These are phyloP conservation scores for Fraxinus xanthoxyloides DNA, from an alignment of 305 asterid genomes.

Conservation along the genomic window DNA sequence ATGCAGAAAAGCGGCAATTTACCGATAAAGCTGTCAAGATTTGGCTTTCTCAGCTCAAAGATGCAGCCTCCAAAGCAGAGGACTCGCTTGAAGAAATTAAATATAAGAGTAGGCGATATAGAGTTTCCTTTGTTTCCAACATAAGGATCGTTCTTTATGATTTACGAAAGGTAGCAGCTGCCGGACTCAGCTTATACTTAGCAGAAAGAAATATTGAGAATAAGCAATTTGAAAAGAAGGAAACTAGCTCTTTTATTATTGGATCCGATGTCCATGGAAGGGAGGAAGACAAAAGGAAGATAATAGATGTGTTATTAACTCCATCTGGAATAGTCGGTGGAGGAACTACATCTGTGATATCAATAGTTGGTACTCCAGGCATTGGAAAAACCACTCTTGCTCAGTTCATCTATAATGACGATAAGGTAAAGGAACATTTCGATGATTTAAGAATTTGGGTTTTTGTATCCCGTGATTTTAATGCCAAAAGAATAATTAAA, in stretches of 20 bases:
- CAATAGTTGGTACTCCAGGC: slow-evolving; percentile 37
- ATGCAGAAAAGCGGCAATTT: slow-evolving; percentile 24
- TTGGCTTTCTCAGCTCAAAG: slow-evolving; percentile 22
- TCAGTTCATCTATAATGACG: slow-evolving; percentile 32
- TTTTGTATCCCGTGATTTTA: slow-evolving; percentile 24
- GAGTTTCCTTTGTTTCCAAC: neutral
- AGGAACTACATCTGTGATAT: slow-evolving; percentile 11
- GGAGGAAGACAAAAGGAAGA: slow-evolving; percentile 21
- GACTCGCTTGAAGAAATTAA: slow-evolving; percentile 11
- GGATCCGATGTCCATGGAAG: slow-evolving; percentile 28
- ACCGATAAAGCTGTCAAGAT: slow-evolving; percentile 4
- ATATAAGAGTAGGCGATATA: neutral
- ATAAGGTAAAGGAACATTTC: slow-evolving; percentile 22
- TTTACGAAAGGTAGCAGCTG: slow-evolving; percentile 13
- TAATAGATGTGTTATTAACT: slow-evolving; percentile 2
- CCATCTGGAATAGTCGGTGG: neutral
- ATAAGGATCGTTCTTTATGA: slow-evolving; percentile 13
- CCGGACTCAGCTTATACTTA: slow-evolving; percentile 12
- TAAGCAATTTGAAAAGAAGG: slow-evolving; percentile 7
- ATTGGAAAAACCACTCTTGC: slow-evolving; percentile 37
- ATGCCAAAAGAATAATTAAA: slow-evolving; percentile 21
- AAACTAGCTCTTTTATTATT: slow-evolving; percentile 25
- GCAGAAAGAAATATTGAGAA: slow-evolving; percentile 14
- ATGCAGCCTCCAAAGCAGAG: slow-evolving; percentile 20
- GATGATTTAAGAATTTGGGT: slow-evolving; percentile 32